phyloP scores from a whole-genome alignment of 768 basidiomycete genomes.

The Podaxis rugospora region DNA sequence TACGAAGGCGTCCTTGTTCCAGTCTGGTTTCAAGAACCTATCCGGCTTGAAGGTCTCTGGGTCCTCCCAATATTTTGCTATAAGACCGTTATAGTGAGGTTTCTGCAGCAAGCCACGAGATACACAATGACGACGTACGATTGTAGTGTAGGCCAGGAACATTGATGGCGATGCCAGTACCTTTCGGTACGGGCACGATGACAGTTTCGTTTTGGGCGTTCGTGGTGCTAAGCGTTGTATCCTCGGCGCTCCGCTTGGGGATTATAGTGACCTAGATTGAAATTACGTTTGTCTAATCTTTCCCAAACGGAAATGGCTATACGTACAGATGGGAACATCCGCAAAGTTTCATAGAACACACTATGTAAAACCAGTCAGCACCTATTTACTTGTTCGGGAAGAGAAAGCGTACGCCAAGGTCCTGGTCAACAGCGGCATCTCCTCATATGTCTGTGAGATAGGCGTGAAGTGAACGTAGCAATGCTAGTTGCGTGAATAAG shows the following conservation, averaged over 20 bases:
- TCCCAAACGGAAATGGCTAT: too few species aligned
- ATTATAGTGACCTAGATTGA: conserved; percentile 7
- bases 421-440: conserved; percentile 25
- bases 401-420: conserved; percentile 25
- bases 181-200: conserved; percentile 13
- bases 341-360: conserved; percentile 39
- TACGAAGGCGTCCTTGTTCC: conserved; percentile 18
- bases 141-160: conserved; percentile 36
- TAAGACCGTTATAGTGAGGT: neutral
- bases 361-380: conserved; percentile 16
- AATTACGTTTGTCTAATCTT: neutral
- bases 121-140: conserved; percentile 17
- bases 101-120: conserved; percentile 15
- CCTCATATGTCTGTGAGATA: conserved; percentile 24
- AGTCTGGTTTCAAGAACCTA: conserved; percentile 14
- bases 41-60: conserved; percentile 31
- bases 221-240: conserved; percentile 10
- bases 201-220: conserved; percentile 10
- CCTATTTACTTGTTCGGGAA: neutral
- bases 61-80: conserved; percentile 45
- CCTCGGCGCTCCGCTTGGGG: conserved; percentile 11
- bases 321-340: conserved; percentile 34
- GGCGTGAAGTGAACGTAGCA: neutral
- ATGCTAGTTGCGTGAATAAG: neutral
- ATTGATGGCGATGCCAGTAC: conserved; percentile 22